These are phyloP conservation scores for Globisporangium nodosum DNA, from an alignment of 352 stramenopile species.

Conservation along the genomic window DNA sequence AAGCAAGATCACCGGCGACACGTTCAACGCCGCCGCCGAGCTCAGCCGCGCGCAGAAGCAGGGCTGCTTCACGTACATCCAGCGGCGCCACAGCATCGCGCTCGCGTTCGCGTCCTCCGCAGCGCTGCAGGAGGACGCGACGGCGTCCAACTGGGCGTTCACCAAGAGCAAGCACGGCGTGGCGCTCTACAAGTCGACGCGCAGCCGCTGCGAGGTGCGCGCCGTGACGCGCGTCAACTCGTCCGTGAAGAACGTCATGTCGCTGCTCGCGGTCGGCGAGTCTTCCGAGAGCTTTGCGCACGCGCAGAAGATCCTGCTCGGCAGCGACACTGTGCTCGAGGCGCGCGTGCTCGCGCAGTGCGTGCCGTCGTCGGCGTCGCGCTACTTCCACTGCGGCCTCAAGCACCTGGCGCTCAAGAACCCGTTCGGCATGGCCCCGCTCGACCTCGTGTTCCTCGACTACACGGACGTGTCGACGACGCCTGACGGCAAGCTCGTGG, in stretches of 20 bases:
- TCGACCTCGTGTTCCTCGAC: constrained; percentile 81
- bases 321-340: constrained; percentile 57
- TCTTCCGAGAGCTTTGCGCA: constrained; percentile 50
- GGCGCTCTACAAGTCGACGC: constrained; percentile 60
- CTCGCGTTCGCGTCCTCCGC: constrained; percentile 55
- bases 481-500: constrained; percentile 50
- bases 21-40: constrained; percentile 4
- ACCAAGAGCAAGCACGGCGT: constrained; percentile 67
- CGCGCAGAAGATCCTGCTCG: constrained; percentile 56
- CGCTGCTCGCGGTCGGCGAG: constrained; percentile 47
- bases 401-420: constrained; percentile 84
- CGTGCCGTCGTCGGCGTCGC: constrained; percentile 42
- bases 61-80: constrained; percentile 83
- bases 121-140: not conserved
- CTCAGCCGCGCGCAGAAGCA: constrained; percentile 64
- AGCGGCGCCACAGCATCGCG: constrained; percentile 61
- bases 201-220: constrained; percentile 70
- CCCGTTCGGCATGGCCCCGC: constrained; percentile 48
- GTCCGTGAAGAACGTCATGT: constrained; percentile 82
- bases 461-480: constrained; percentile 80
- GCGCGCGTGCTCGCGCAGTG: constrained; percentile 63
- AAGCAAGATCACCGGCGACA: constrained; percentile 16
- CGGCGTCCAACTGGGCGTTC: constrained; percentile 42
- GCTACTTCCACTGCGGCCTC: constrained; percentile 77
- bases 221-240: constrained; percentile 67